A percentile compares a stretch with the other conserved stretches of the same genome.
These are phyloP conservation scores for Myotisia sp. DNA, from an alignment of 2,329 filamentous ascomycete genomes.

Conservation along the genomic window DNA sequence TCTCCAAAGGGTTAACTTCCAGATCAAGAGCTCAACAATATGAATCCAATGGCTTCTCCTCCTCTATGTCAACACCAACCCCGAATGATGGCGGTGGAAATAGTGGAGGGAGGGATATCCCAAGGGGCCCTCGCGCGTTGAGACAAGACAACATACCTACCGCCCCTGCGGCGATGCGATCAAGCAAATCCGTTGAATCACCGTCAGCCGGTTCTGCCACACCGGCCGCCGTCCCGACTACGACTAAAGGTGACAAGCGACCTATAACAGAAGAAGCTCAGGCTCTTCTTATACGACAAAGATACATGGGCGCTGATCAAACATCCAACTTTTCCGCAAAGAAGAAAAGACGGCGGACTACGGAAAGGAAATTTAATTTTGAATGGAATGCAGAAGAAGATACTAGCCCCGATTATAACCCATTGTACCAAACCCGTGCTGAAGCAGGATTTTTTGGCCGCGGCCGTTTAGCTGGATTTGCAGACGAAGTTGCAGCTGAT, in stretches of 20 bases:
- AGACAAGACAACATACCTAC: slow-evolving; percentile 37
- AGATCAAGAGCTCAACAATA: slow-evolving; percentile 8
- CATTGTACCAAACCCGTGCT: slow-evolving; percentile 56
- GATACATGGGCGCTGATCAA: slow-evolving; percentile 83
- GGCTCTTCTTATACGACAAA: slow-evolving; percentile 56
- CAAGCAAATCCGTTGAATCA: slow-evolving; percentile 16
- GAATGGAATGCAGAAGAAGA: slow-evolving; percentile 95
- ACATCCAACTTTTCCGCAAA: slow-evolving; percentile 87
- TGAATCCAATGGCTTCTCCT: slow-evolving; percentile 8
- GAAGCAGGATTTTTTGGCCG: slow-evolving; percentile 57
- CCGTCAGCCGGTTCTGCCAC: slow-evolving; percentile 8
- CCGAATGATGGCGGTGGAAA: slow-evolving; percentile 14
- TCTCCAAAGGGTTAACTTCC: slow-evolving; percentile 9
- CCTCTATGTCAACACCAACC: slow-evolving; percentile 3
- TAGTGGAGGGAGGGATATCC: slow-evolving; percentile 32
- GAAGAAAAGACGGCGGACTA: slow-evolving; percentile 87
- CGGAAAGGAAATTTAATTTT: slow-evolving; percentile 97
- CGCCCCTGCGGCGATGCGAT: slow-evolving; percentile 38
- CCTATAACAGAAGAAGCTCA: slow-evolving; percentile 47
- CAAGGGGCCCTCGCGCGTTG: slow-evolving; percentile 61
- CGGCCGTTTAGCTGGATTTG: slow-evolving; percentile 53
- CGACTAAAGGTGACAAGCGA: slow-evolving; percentile 32
- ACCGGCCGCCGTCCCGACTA: slow-evolving; percentile 16
- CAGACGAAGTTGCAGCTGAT: slow-evolving; percentile 41
- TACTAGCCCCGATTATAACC: slow-evolving; percentile 71